phyloP scores from a whole-genome alignment of 139 green algal species.

The Eudorina sp. region DNA sequence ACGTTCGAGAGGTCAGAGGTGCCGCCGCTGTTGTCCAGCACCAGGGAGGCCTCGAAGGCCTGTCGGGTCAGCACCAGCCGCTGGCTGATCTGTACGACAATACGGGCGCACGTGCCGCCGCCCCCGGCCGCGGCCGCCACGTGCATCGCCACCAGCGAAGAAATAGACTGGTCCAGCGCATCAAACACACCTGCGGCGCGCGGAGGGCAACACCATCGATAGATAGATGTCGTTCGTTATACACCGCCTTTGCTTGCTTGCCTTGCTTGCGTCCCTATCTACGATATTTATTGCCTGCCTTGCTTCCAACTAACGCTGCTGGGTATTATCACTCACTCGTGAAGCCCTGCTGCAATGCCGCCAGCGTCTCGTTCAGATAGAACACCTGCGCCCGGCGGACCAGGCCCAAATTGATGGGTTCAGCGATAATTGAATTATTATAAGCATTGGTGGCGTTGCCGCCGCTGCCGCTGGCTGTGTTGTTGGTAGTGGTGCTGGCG shows the following conservation, averaged over 20 bases:
- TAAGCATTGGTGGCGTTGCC: neutral
- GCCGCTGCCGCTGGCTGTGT: too few species aligned
- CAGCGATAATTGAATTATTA: neutral
- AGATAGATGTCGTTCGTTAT: too few species aligned
- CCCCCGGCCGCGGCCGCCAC: neutral
- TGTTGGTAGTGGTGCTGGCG: neutral
- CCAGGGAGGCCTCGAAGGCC: conserved; percentile 29
- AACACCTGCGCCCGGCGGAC: neutral
- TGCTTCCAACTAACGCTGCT: too few species aligned
- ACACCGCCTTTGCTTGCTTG: too few species aligned
- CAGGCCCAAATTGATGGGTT: conserved; percentile 6
- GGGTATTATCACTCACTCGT: neutral
- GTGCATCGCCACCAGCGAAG: neutral
- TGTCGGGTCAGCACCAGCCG: conserved; percentile 17
- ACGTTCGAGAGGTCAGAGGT: neutral
- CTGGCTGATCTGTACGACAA: conserved; percentile 31
- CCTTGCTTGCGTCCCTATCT: too few species aligned
- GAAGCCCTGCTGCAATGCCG: neutral
- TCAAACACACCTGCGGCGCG: conserved; percentile 15
- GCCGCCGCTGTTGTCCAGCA: conserved; percentile 25
- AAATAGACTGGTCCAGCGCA: neutral
- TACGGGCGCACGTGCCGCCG: conserved; percentile 20
- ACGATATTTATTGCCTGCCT: too few species aligned
- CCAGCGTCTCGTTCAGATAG: conserved; percentile 15
- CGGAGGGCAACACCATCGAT: too few species aligned